phyloP scores from a whole-genome alignment of 78 protist species.

The Guillardia theta region DNA sequence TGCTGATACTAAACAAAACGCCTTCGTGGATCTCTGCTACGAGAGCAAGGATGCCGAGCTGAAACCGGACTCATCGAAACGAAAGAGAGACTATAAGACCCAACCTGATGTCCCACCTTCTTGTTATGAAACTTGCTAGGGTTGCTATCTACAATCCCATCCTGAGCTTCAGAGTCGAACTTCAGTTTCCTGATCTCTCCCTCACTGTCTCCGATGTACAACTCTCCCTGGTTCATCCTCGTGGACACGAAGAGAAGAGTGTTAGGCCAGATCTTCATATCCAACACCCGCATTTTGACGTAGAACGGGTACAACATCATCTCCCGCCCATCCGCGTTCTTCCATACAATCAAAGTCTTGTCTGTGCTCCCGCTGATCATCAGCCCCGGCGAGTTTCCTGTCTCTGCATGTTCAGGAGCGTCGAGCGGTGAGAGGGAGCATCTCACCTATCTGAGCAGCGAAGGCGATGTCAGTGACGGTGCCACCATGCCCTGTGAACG shows the following conservation, averaged over 20 bases:
- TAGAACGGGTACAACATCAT: conserved; percentile 25
- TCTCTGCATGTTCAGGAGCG: neutral
- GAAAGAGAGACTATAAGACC: too few species aligned
- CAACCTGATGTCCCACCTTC: too few species aligned
- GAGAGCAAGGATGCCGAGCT: neutral
- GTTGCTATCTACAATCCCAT: too few species aligned
- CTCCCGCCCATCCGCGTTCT: conserved; percentile 8
- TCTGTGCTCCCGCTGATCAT: neutral
- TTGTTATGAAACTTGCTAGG: too few species aligned
- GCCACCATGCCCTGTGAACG: neutral
- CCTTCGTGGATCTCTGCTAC: neutral
- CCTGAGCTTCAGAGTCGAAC: too few species aligned
- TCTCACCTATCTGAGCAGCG: neutral
- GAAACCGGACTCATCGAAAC: too few species aligned
- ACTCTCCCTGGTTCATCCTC: neutral
- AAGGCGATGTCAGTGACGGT: neutral
- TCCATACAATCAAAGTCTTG: neutral
- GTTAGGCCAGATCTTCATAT: neutral
- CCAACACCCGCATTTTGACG: neutral
- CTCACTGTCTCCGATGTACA: neutral
- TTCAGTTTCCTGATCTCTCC: neutral
- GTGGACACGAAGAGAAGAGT: neutral
- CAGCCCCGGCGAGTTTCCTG: neutral
- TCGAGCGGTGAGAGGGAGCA: neutral
- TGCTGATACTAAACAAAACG: neutral